A percentile compares a stretch with the other conserved stretches of the same genome.
Evolutionary conservation across 768 basidiomycete genomes (phyloP).

Genomic region (Pleurotus salmoneostramineus): DNA sequence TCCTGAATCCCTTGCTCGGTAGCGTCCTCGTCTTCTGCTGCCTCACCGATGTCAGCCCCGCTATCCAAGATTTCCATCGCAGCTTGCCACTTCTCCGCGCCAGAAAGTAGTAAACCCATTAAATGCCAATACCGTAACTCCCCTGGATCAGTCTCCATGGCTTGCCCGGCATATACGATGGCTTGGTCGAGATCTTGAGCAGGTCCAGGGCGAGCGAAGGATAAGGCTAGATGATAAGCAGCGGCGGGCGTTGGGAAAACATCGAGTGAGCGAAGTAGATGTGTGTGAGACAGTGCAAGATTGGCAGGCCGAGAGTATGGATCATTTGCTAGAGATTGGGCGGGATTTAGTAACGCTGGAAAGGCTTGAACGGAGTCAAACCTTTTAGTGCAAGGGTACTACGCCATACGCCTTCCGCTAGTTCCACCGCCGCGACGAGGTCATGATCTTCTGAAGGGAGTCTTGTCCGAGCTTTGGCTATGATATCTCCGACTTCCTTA

Average conservation of each 20-base stretch:
- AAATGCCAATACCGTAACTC: slow-evolving; percentile 87
- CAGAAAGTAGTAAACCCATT: slow-evolving; percentile 76
- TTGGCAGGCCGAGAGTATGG: slow-evolving; percentile 53
- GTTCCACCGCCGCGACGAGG: slow-evolving; percentile 53
- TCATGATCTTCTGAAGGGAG: slow-evolving; percentile 45
- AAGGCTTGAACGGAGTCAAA: background rate
- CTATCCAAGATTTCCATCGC: slow-evolving; percentile 74
- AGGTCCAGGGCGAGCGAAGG: slow-evolving; percentile 60
- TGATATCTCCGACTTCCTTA: slow-evolving; percentile 54
- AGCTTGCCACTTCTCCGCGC: slow-evolving; percentile 74
- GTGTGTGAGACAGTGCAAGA: slow-evolving; percentile 45
- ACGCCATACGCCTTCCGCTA: slow-evolving; percentile 74
- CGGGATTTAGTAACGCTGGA: background rate
- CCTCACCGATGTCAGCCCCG: slow-evolving; percentile 61
- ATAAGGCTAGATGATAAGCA: slow-evolving; percentile 80
- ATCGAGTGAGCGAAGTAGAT: slow-evolving; percentile 46
- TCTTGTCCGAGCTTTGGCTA: slow-evolving; percentile 59
- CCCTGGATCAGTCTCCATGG: slow-evolving; percentile 65
- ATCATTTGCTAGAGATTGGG: slow-evolving; percentile 53
- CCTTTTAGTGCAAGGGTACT: slow-evolving; percentile 70
- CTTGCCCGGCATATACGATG: slow-evolving; percentile 58
- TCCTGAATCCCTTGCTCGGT: slow-evolving; percentile 12
- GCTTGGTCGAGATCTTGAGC: slow-evolving; percentile 66
- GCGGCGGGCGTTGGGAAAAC: slow-evolving; percentile 49
- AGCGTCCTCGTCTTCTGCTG: slow-evolving; percentile 28